Evolutionary conservation across 2,329 filamentous ascomycete genomes (phyloP).

Genomic region (Cordyceps pruinosa): DNA sequence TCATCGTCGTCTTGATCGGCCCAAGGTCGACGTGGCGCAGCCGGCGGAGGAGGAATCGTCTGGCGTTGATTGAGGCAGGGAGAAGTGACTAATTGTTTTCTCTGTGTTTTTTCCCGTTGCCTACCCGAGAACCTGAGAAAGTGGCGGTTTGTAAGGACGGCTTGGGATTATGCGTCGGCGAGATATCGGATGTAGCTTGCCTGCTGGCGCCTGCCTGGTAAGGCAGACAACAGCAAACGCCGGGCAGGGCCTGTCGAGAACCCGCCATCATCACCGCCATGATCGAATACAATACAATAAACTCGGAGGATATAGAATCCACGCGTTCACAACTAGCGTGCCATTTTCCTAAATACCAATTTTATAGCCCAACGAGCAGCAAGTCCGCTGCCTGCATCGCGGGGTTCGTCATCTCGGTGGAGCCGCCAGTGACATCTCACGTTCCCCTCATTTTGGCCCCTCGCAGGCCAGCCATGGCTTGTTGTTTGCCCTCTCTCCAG

Average conservation of each 20-base stretch:
- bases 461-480: not conserved
- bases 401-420: conserved; percentile 4
- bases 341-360: too few relatives aligned
- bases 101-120: too few relatives aligned
- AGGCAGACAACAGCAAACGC: too few relatives aligned
- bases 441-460: not conserved
- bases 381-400: conserved; percentile 1
- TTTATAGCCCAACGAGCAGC: not conserved
- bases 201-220: too few relatives aligned
- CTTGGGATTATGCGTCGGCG: too few relatives aligned
- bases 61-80: not conserved
- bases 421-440: not conserved
- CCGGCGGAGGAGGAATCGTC: not conserved
- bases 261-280: too few relatives aligned
- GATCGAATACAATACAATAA: too few relatives aligned
- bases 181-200: too few relatives aligned
- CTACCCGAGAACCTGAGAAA: too few relatives aligned
- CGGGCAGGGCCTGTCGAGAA: too few relatives aligned
- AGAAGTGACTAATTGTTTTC: not conserved
- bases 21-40: too few relatives aligned
- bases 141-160: too few relatives aligned
- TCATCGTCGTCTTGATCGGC: conserved; percentile 1
- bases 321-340: not conserved
- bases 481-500: not conserved
- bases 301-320: not conserved